Evolutionary conservation across 163 green algal species (phyloP), one percentile per base, ranked within the genome.

Genomic region (Scenedesmus sp.): DNA sequence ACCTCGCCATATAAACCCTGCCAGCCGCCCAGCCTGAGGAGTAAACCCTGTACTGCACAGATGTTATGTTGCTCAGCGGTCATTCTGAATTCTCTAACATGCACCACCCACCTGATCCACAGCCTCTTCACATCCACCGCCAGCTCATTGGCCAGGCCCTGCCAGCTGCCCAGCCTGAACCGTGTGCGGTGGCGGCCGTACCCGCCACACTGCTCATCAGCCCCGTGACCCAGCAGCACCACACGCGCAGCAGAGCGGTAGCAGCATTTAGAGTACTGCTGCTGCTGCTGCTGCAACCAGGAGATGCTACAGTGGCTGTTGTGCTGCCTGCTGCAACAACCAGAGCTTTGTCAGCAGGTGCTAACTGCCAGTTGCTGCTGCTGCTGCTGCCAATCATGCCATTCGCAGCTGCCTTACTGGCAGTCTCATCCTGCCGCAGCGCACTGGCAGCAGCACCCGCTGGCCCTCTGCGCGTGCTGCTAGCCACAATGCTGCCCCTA

Each of bases 141-240:
- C 73, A 98, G 91, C 94, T 99, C 97, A 3, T 90, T 61, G 3
- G 94, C 35, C 33, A 96, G 88, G 1, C 83, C 85, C 9, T 33
- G 7, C 92, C 65, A 93, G 46, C 88, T 82, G 3, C 70, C 87
- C 3, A 91, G 72, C 33, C 93, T 43, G 68, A 97, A 97, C 59
- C 84, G 46, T 2, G 97, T 99, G 22, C 96, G 94, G 93, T 99
- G 97, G 26, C 98, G 94, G 22, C 97, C 97, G 85, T 99, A 98
- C 0, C 98, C 98, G 0, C 89, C 96, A 87, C 95, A 98, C 90
- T 99, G 97, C 95, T 99, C 98, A 93, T 99, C 98, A 3, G 97
- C 98, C 18, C 98, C 98, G 85, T 98, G 96, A 0, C 98, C 98
- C 43, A 99, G 86, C 87, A 99, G 93, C 82, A 99, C 95, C 30